Evolutionary conservation across 1,139 yeast species (phyloP).

Genomic region (Candida sojae): DNA sequence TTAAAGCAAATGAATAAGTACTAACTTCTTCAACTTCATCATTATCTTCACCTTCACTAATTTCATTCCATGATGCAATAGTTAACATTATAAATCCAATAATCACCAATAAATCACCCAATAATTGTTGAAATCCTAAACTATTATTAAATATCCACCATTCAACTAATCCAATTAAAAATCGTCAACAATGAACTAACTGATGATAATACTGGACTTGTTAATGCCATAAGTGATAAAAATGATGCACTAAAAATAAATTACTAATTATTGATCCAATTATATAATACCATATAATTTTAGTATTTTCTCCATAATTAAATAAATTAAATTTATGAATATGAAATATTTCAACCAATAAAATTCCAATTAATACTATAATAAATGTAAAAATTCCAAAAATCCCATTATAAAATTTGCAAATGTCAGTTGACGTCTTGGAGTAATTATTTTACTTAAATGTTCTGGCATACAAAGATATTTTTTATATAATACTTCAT

Average conservation of each 20-base stretch:
- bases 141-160: constrained; percentile 67
- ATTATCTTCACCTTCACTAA: constrained; percentile 62
- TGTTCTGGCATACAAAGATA: constrained; percentile 73
- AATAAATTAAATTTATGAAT: constrained; percentile 63
- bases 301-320: constrained; percentile 38
- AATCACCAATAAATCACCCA: constrained; percentile 61
- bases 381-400: constrained; percentile 62
- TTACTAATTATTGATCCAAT: constrained; percentile 59
- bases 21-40: constrained; percentile 52
- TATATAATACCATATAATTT: constrained; percentile 45
- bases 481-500: constrained; percentile 81
- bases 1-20: constrained; percentile 46
- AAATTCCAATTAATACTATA: constrained; percentile 51
- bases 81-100: constrained; percentile 71
- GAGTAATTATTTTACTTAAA: constrained; percentile 42
- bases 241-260: constrained; percentile 73
- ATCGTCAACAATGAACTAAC: constrained; percentile 82
- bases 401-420: constrained; percentile 49
- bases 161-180: constrained; percentile 74
- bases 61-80: constrained; percentile 73
- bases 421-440: constrained; percentile 49
- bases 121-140: constrained; percentile 48
- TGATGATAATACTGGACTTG: constrained; percentile 83
- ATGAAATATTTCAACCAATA: constrained; percentile 54
- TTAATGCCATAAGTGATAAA: constrained; percentile 76